Conservation (phyloP, 2,329 filamentous ascomycete species). For the Lasiodiplodia sp. region DNA sequence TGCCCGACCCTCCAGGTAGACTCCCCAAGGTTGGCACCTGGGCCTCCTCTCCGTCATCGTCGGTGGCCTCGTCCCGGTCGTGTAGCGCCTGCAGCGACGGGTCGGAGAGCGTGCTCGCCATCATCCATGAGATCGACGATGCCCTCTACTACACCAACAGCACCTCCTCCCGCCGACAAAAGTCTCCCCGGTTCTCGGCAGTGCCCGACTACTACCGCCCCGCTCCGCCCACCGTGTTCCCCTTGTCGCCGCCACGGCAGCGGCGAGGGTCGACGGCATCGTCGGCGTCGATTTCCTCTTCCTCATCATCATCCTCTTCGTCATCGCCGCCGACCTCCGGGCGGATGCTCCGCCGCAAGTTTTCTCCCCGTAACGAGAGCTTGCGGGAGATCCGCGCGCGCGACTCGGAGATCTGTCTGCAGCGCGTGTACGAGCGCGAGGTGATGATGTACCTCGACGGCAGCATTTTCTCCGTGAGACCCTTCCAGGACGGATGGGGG, state of each 20-base stretch:
- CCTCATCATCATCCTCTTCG: slow-evolving; percentile 29
- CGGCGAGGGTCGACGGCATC: slow-evolving; percentile 36
- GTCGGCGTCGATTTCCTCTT: slow-evolving; percentile 28
- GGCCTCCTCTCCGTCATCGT: background rate
- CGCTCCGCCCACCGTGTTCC: slow-evolving; percentile 33
- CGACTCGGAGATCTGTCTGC: slow-evolving; percentile 45
- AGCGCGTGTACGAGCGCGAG: slow-evolving; percentile 41
- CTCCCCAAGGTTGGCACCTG: slow-evolving; percentile 4
- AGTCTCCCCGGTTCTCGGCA: background rate
- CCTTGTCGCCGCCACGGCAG: slow-evolving; percentile 32
- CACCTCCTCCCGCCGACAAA: background rate
- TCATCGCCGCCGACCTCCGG: background rate
- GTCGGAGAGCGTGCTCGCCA: slow-evolving; percentile 32
- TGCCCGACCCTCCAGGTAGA: slow-evolving; percentile 20
- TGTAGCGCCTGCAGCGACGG: background rate
- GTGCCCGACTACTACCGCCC: background rate
- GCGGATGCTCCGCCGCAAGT: slow-evolving; percentile 35
- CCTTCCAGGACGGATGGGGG: background rate
- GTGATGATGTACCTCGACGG: slow-evolving; percentile 42
- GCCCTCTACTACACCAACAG: slow-evolving; percentile 30
- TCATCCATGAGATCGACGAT: slow-evolving; percentile 36
- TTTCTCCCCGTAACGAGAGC: slow-evolving; percentile 39
- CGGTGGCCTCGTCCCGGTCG: background rate
- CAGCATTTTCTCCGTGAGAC: slow-evolving; percentile 33
- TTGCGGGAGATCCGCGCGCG: slow-evolving; percentile 44